Conservation (phyloP, 202 grass and related monocot species). For the Zizania palustris region DNA sequence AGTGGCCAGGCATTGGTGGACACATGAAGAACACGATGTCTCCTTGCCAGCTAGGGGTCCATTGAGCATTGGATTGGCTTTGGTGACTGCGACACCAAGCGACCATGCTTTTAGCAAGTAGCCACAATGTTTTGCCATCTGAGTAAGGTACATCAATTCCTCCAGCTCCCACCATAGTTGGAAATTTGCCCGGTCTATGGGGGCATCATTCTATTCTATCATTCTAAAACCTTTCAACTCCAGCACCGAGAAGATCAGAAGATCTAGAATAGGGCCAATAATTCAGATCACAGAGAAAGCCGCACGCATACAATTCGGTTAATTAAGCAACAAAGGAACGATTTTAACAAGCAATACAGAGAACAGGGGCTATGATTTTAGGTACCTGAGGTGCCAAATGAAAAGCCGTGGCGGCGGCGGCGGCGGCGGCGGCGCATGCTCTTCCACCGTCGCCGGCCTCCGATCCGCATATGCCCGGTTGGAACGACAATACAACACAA, state of each 20-base stretch:
- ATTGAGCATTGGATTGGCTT: not conserved
- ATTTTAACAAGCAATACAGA: not conserved
- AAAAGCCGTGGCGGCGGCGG: not conserved
- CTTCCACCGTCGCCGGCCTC: not conserved
- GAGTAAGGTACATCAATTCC: not conserved
- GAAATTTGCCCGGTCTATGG: not conserved
- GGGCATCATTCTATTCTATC: not conserved
- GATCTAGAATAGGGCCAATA: not conserved
- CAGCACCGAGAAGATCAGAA: not conserved
- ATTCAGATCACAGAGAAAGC: too few relatives aligned
- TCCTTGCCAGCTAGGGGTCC: constrained; percentile 12
- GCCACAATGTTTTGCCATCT: constrained; percentile 1
- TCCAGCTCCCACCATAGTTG: not conserved
- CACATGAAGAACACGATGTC: constrained; percentile 26
- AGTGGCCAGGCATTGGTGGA: not conserved
- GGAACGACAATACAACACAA: not conserved
- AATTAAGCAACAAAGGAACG: not conserved
- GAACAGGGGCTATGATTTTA: not conserved
- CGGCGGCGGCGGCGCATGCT: not conserved
- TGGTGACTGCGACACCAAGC: constrained; percentile 23
- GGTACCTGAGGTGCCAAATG: not conserved
- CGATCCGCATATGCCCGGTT: not conserved
- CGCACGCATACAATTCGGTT: too few relatives aligned
- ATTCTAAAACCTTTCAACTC: not conserved
- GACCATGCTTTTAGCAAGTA: constrained; percentile 1